Conservation (phyloP, 2,329 filamentous ascomycete genomes). For the Xylaria hypoxylon region DNA sequence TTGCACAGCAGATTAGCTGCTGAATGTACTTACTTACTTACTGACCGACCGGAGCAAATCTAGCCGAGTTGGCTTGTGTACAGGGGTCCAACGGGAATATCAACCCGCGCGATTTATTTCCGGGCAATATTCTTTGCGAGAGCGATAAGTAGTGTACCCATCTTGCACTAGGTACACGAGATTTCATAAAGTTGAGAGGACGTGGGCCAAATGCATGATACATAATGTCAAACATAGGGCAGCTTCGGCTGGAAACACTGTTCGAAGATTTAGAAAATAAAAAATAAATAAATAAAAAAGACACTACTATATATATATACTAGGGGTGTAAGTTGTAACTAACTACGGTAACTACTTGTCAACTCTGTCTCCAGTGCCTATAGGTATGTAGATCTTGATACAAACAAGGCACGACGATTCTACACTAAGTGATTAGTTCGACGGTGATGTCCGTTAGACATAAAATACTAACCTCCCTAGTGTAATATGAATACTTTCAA, state of each 20-base stretch:
- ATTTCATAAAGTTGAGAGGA: neutral
- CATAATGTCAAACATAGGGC: too few relatives aligned
- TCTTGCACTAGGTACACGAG: neutral
- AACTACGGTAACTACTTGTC: neutral
- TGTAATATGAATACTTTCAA: slow-evolving; percentile 2
- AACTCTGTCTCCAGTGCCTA: neutral
- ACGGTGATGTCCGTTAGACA: slow-evolving; percentile 20
- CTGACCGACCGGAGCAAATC: slow-evolving; percentile 3
- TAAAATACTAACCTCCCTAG: neutral
- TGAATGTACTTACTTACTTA: neutral
- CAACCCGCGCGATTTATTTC: slow-evolving; percentile 5
- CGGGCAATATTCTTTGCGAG: neutral
- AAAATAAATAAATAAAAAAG: too few relatives aligned
- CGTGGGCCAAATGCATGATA: too few relatives aligned
- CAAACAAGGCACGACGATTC: neutral
- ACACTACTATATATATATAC: too few relatives aligned
- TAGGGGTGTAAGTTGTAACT: too few relatives aligned
- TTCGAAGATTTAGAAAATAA: too few relatives aligned
- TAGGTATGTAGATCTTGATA: slow-evolving; percentile 12
- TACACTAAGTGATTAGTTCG: slow-evolving; percentile 6
- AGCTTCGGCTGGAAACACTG: too few relatives aligned
- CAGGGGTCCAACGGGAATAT: slow-evolving; percentile 7
- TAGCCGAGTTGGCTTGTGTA: slow-evolving; percentile 7
- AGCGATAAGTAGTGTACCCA: neutral
- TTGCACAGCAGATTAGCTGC: neutral